Base-by-base conservation (phyloP, 345 rosid species). In the Citrus maxima region DNA sequence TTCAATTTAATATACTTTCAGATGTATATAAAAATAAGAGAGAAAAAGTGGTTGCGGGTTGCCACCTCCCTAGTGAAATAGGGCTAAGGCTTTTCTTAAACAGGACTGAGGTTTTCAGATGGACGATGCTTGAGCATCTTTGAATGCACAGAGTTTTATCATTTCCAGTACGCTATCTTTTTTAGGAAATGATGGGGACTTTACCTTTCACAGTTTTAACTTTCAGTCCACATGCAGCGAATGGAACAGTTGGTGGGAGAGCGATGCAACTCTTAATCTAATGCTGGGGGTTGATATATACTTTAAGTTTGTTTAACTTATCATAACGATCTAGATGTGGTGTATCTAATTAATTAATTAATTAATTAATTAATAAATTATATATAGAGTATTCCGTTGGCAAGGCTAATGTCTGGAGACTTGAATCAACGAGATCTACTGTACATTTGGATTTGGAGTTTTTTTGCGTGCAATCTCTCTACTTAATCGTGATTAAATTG, bases 361-460 rank as follows among this genome's bases (percentile, higher is more conserved):
- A 37, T 37, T 73, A 58, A 58, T 59, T 60, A 35, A n/a, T 37
- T 73, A 58, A 58, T 59, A 38, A 35, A n/a, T 21, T 40, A 10
- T 2, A 10, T 12, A 72, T 55, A 3, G 65, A 56, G 62, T 35
- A 58, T 35, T n/a, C 8, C 16, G 37, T 61, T 24, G 56, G 37
- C 25, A 40, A 59, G 46, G 56, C 56, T 16, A 13, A 51, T 7
- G 5, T 5, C 21, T 51, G 12, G 30, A 65, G 2, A 6, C 40
- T 14, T 14, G 21, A 34, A 58, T 56, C 51, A 72, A 58, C 30
- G 58, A n/a, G 65, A 60, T 60, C n/a, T 30, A 6, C 5, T 25
- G 49, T 64, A n/a, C 37, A 38, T 46, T 74, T 74, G 56, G 59
- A 74, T 40, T 74, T 74, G 67, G 35, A 73, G 9, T 38, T 24